These are phyloP conservation scores for Colletotrichum spinosum DNA, from an alignment of 2,329 filamentous ascomycete genomes.

Conservation along the genomic window DNA sequence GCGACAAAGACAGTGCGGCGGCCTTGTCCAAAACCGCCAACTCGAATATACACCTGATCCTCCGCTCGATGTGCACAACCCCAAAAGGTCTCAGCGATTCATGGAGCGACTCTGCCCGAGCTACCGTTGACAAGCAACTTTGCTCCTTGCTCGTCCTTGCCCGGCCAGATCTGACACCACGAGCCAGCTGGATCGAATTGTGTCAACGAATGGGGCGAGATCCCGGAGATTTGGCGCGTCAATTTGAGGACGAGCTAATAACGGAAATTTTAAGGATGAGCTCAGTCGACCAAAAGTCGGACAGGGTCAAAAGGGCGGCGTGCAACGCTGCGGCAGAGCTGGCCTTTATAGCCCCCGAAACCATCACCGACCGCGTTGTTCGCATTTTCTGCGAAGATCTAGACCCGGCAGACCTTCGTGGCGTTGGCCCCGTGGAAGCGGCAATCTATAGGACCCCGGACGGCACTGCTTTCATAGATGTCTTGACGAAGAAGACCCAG, in stretches of 20 bases:
- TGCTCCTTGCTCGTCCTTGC: constrained; percentile 82
- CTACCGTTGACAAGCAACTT: constrained; percentile 71
- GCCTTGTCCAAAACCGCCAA: constrained; percentile 73
- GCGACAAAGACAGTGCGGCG: constrained; percentile 84
- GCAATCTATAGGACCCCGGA: constrained; percentile 93
- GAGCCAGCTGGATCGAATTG: constrained; percentile 87
- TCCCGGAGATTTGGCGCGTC: constrained; percentile 80
- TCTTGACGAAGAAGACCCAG: constrained; percentile 84
- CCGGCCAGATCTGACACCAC: constrained; percentile 80
- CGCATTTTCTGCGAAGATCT: constrained; percentile 81
- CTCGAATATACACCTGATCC: constrained; percentile 69
- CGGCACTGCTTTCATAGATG: constrained; percentile 89
- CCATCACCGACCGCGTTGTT: constrained; percentile 81
- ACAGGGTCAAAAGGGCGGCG: constrained; percentile 73
- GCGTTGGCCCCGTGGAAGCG: constrained; percentile 86
- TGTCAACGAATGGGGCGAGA: constrained; percentile 85
- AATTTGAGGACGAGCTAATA: constrained; percentile 73
- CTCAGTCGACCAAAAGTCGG: constrained; percentile 58
- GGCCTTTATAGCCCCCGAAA: constrained; percentile 90
- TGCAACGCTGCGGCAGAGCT: constrained; percentile 90
- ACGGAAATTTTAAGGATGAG: constrained; percentile 70
- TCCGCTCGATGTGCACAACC: constrained; percentile 73
- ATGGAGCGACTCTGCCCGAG: constrained; percentile 53
- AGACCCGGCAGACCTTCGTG: constrained; percentile 73
- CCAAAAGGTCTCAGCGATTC: constrained; percentile 61